Evolutionary conservation across 2,329 filamentous ascomycete species (phyloP).

Genomic region (Diaporthe citri): DNA sequence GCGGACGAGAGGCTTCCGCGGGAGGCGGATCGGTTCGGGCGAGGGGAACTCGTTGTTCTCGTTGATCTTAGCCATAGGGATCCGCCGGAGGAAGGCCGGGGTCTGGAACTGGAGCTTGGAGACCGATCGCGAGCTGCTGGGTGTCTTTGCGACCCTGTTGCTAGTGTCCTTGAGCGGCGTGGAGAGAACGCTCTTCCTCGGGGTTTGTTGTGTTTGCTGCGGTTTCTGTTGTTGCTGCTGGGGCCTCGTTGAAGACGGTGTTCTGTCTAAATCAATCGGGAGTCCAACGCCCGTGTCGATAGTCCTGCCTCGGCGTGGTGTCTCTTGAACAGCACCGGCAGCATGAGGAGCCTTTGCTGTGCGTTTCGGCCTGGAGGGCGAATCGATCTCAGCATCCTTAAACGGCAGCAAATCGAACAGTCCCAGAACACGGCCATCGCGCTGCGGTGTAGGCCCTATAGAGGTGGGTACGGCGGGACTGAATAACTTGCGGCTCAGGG

Average conservation of each 20-base stretch:
- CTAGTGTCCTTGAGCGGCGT: constrained; percentile 70
- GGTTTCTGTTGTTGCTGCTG: constrained; percentile 47
- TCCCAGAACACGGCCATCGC: constrained; percentile 81
- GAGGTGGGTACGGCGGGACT: constrained; percentile 69
- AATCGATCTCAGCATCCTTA: constrained; percentile 56
- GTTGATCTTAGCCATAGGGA: constrained; percentile 63
- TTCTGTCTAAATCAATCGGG: constrained; percentile 54
- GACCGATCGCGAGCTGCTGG: constrained; percentile 55
- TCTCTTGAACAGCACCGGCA: constrained; percentile 55
- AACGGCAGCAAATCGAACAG: constrained; percentile 78
- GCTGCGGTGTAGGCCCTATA: constrained; percentile 84
- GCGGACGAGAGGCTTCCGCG: constrained; percentile 72
- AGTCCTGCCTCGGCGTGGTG: constrained; percentile 59
- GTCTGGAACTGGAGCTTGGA: constrained; percentile 74
- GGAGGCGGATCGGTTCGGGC: constrained; percentile 64
- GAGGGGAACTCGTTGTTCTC: constrained; percentile 67
- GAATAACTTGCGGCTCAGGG: constrained; percentile 69
- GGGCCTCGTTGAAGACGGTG: constrained; percentile 67
- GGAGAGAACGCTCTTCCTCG: constrained; percentile 24
- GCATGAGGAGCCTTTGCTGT: constrained; percentile 50
- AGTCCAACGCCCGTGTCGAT: constrained; percentile 33
- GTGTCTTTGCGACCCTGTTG: constrained; percentile 57
- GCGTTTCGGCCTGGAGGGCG: constrained; percentile 60
- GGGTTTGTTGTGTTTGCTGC: constrained; percentile 47
- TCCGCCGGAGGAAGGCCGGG: constrained; percentile 76